Percentiles rank a stretch among this genome's conserved stretches.
Evolutionary conservation across 352 stramenopile genomes (phyloP).

Genomic region (Globisporangium rhizosaccharum): DNA sequence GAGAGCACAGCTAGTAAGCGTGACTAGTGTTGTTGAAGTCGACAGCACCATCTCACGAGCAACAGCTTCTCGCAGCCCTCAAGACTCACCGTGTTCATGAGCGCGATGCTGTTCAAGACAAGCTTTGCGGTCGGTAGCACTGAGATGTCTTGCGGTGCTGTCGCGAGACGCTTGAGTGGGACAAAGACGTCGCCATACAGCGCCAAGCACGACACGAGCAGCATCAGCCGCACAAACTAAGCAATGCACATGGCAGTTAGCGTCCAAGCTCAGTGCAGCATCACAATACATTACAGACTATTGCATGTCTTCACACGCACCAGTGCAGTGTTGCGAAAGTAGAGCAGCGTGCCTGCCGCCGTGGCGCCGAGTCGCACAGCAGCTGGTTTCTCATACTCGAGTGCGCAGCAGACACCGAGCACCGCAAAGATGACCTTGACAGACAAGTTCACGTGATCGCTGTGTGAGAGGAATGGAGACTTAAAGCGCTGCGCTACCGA

Average conservation of each 20-base stretch:
- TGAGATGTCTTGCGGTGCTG: constrained; percentile 4
- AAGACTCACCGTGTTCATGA: constrained; percentile 30
- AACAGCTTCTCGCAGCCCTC: background rate
- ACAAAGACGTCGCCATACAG: constrained; percentile 57
- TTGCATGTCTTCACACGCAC: constrained; percentile 15
- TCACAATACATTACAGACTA: no score
- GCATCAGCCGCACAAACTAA: constrained; percentile 53
- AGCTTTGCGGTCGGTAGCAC: constrained; percentile 18
- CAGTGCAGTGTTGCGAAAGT: constrained; percentile 60
- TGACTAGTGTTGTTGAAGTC: background rate
- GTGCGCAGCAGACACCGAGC: constrained; percentile 21
- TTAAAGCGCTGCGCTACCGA: no score
- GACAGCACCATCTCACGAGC: background rate
- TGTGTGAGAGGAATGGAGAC: background rate
- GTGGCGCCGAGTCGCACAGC: constrained; percentile 35
- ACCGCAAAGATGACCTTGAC: constrained; percentile 22
- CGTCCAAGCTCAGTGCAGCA: background rate
- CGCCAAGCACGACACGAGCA: constrained; percentile 47
- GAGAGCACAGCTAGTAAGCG: background rate
- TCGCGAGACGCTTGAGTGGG: constrained; percentile 23
- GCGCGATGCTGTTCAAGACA: constrained; percentile 29
- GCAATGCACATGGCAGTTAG: background rate
- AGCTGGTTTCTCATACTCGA: constrained; percentile 54
- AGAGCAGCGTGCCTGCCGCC: constrained; percentile 28
- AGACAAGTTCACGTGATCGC: background rate